Base-by-base conservation (phyloP, 139 green algal species). In the Tetradesmus obliquus region DNA sequence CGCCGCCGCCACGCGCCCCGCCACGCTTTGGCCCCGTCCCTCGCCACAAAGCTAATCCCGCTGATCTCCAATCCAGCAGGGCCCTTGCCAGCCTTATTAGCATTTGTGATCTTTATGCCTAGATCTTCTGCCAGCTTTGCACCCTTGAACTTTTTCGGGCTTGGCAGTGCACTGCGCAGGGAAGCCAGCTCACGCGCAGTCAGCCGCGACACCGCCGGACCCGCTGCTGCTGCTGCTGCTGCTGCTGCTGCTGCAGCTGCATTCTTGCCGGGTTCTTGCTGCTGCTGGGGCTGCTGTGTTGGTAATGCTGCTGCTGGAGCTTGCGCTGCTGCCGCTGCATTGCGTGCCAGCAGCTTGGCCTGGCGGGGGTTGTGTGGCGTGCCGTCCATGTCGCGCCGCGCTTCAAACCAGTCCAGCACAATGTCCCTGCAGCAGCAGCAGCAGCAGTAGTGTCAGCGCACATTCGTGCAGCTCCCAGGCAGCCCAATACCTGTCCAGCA, bases 111-210 rank as follows among this genome's bases (percentile, higher is more conserved):
- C 22, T 90, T 91, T 12, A 91, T 85, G 3, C 87, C 87, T 53
- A 91, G n/a, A 19, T 91, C 72, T 51, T 91, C 17, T 17, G 8
- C 17, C 19, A 91, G 55, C 53, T 91, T 91, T 2, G 24, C 71
- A 5, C 87, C 87, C 20, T 91, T 91, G n/a, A 85, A 76, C 87
- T 91, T 91, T 12, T 74, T 84, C 8, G 87, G 87, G 10, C 71
- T 85, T 10, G 87, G 87, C 53, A 91, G 72, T 5, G 60, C 76
- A n/a, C n/a, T 62, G n/a, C 87, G 57, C 74, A 91, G 79, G 0
- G 87, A 72, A 7, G 53, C 72, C 5, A 91, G 13, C 87, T 91
- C 87, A 24, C 87, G 51, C 17, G 87, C 87, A 15, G 87, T 86
- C 19, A 91, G 9, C 1, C 84, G 32, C 12, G 86, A 82, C 1